These are phyloP conservation scores for Cyclotella choctawhatcheeana DNA, from an alignment of 108 stramenopile species.

Conservation along the genomic window DNA sequence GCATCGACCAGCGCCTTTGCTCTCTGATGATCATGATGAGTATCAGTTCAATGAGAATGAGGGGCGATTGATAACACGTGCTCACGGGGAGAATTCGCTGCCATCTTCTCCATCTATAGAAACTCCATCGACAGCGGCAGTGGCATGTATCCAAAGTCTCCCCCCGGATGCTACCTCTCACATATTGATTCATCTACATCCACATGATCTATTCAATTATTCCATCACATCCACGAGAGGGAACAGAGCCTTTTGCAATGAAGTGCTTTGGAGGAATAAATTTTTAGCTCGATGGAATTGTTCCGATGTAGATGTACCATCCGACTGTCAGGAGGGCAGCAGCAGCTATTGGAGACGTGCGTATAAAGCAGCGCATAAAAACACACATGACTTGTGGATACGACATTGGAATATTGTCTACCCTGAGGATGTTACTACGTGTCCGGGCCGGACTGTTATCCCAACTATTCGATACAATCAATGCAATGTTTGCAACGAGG, in stretches of 20 bases:
- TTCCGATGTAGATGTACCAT: background rate
- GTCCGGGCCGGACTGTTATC: slow-evolving; percentile 50
- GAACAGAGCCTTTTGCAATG: slow-evolving; percentile 16
- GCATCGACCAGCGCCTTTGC: too few species aligned
- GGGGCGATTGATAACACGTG: too few species aligned
- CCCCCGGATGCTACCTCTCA: slow-evolving; percentile 20
- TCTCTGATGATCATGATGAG: too few species aligned
- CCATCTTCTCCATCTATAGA: too few species aligned
- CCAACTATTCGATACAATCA: slow-evolving; percentile 3
- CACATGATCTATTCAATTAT: slow-evolving; percentile 18
- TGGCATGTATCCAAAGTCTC: background rate
- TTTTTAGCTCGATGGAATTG: slow-evolving; percentile 62
- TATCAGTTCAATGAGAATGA: too few species aligned
- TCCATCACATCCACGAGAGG: slow-evolving; percentile 7
- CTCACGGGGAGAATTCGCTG: too few species aligned
- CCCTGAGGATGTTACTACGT: slow-evolving; percentile 58
- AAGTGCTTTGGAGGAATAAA: slow-evolving; percentile 56
- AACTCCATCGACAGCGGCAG: background rate
- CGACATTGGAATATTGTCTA: slow-evolving; percentile 73
- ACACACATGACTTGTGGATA: slow-evolving; percentile 74
- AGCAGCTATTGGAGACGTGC: slow-evolving; percentile 51
- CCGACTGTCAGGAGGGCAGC: background rate
- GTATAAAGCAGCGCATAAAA: slow-evolving; percentile 59
- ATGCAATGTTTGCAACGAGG: slow-evolving; percentile 16
- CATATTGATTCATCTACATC: slow-evolving; percentile 14